A percentile compares a stretch with the other conserved stretches of the same genome.
Evolutionary conservation across 495 filamentous ascomycete species (phyloP).

Genomic region (Neurospora terricola): DNA sequence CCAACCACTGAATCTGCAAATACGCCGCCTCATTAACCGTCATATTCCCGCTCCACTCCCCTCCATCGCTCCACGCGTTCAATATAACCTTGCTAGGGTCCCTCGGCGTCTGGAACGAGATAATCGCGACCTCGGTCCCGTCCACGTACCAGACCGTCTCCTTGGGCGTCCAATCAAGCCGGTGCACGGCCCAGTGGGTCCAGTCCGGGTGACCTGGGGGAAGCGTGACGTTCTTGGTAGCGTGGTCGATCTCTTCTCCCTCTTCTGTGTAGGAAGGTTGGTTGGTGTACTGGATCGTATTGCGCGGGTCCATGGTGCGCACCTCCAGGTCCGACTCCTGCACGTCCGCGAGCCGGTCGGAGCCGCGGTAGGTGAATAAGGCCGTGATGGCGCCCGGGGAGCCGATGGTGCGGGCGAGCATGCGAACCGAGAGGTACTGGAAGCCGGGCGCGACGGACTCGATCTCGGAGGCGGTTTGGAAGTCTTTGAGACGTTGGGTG

Average conservation of each 20-base stretch:
- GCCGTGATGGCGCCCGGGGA: conserved; percentile 54
- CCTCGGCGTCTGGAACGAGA: conserved; percentile 52
- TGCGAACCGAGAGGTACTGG: conserved; percentile 51
- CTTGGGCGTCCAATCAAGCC: conserved; percentile 59
- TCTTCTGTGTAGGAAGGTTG: conserved; percentile 45
- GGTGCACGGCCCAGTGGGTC: conserved; percentile 60
- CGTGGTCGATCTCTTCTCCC: conserved; percentile 37
- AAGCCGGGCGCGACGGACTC: conserved; percentile 45
- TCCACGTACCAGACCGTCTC: conserved; percentile 61
- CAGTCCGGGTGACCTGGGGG: conserved; percentile 37
- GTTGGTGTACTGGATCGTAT: conserved; percentile 61
- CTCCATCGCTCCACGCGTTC: conserved; percentile 72
- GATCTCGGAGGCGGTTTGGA: conserved; percentile 57
- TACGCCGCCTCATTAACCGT: conserved; percentile 44
- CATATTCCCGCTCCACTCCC: conserved; percentile 67
- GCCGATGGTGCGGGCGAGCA: conserved; percentile 45
- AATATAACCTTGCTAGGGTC: conserved; percentile 50
- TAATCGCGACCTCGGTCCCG: conserved; percentile 43
- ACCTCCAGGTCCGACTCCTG: conserved; percentile 76
- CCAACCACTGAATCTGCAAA: conserved; percentile 65
- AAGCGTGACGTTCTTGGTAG: conserved; percentile 37
- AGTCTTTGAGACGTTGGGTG: conserved; percentile 43
- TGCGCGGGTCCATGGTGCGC: conserved; percentile 46
- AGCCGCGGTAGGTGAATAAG: conserved; percentile 53
- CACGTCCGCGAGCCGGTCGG: conserved; percentile 27